A percentile compares a stretch with the other conserved stretches of the same genome.
phyloP scores from a whole-genome alignment of 2,329 filamentous ascomycete species.

The Peltaster fructicola region DNA sequence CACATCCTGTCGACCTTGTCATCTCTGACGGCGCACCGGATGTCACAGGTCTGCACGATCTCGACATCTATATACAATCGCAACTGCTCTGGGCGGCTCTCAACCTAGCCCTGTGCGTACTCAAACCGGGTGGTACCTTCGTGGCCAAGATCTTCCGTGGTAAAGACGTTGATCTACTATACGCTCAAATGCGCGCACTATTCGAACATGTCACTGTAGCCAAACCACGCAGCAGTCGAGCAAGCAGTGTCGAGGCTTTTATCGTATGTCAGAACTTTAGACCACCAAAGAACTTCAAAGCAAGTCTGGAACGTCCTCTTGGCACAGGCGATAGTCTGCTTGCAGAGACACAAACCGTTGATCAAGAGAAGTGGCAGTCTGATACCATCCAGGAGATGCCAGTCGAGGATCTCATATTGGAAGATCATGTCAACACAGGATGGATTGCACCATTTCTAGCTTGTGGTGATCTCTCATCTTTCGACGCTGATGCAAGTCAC shows the following conservation, averaged over 20 bases:
- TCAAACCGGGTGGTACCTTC: constrained; percentile 85
- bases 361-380: constrained; percentile 29
- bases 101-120: constrained; percentile 80
- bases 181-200: constrained; percentile 81
- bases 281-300: constrained; percentile 58
- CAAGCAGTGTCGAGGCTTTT: constrained; percentile 91
- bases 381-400: constrained; percentile 28
- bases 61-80: constrained; percentile 95
- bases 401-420: too few relatives aligned
- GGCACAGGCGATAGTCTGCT: constrained; percentile 43
- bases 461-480: constrained; percentile 88
- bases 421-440: constrained; percentile 30
- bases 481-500: constrained; percentile 92
- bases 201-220: constrained; percentile 78
- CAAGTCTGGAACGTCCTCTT: constrained; percentile 58
- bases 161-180: constrained; percentile 87
- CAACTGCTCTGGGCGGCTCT: constrained; percentile 88
- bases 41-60: constrained; percentile 87
- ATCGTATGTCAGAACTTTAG: constrained; percentile 84
- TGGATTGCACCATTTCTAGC: constrained; percentile 95
- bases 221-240: constrained; percentile 85
- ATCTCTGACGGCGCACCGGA: constrained; percentile 92
- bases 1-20: constrained; percentile 68
- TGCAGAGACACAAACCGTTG: constrained; percentile 14
- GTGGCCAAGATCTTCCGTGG: constrained; percentile 96